Evolutionary conservation across 2,329 filamentous ascomycete genomes (phyloP).

Genomic region (Pseudocercospora eumusae): DNA sequence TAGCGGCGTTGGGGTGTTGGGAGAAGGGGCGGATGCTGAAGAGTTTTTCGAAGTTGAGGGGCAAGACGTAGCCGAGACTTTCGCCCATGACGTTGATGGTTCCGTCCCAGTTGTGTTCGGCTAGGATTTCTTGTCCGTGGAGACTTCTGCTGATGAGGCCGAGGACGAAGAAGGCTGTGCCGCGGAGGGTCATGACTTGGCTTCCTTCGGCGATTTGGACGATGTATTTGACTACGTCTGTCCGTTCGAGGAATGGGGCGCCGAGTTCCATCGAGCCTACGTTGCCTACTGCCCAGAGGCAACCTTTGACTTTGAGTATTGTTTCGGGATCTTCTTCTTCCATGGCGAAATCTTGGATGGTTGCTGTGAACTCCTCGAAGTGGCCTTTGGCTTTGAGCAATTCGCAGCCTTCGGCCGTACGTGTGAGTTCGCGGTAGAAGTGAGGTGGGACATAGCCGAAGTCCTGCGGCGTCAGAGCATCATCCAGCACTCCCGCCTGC

Average conservation of each 20-base stretch:
- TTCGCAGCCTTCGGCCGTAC: conserved; percentile 88
- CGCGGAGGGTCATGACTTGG: conserved; percentile 86
- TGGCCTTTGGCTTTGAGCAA: conserved; percentile 90
- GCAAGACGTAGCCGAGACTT: conserved; percentile 85
- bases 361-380: conserved; percentile 88
- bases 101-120: conserved; percentile 89
- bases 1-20: conserved; percentile 15
- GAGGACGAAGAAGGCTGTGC: conserved; percentile 94
- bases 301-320: conserved; percentile 92
- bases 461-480: conserved; percentile 51
- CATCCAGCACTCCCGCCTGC: conserved; percentile 41
- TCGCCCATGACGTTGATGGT: conserved; percentile 80
- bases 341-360: conserved; percentile 83
- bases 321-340: conserved; percentile 81
- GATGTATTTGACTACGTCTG: conserved; percentile 83
- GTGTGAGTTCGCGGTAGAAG: conserved; percentile 92
- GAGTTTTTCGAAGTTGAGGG: conserved; percentile 72
- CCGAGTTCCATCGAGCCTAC: conserved; percentile 98
- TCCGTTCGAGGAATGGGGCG: conserved; percentile 87
- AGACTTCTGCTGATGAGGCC: conserved; percentile 89
- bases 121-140: conserved; percentile 87
- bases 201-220: conserved; percentile 85
- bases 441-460: conserved; percentile 79
- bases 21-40: conserved; percentile 60
- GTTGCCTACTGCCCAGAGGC: conserved; percentile 95